phyloP scores from a whole-genome alignment of 257 asterid genomes.

The Fraxinus americana region DNA sequence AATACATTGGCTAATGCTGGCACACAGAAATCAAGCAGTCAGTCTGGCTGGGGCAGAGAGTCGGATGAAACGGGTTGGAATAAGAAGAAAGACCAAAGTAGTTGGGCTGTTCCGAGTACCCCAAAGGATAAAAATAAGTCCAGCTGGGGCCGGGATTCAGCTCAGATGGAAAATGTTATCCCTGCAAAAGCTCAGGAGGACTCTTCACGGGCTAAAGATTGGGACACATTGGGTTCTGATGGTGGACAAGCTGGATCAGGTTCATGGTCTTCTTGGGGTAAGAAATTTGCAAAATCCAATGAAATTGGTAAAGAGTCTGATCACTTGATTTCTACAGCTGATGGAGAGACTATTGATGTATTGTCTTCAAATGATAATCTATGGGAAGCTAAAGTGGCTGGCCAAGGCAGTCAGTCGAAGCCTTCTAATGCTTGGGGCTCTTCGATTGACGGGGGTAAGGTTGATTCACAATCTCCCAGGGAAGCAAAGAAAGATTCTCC shows the following conservation, averaged over 20 bases:
- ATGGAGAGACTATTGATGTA: slow-evolving; percentile 13
- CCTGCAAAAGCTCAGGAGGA: slow-evolving; percentile 28
- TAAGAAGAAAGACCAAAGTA: neutral
- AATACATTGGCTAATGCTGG: slow-evolving; percentile 2
- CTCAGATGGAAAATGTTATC: slow-evolving; percentile 17
- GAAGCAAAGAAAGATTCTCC: slow-evolving; percentile 32
- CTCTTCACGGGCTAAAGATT: slow-evolving; percentile 26
- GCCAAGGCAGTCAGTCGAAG: slow-evolving; percentile 30
- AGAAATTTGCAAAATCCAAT: slow-evolving; percentile 23
- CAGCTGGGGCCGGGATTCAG: slow-evolving; percentile 34
- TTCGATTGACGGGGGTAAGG: slow-evolving; percentile 45
- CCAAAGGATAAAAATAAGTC: slow-evolving; percentile 23
- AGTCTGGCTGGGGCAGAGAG: slow-evolving; percentile 1
- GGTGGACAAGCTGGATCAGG: slow-evolving; percentile 13
- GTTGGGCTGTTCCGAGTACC: slow-evolving; percentile 26
- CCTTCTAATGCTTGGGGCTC: slow-evolving; percentile 48
- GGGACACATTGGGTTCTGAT: slow-evolving; percentile 29
- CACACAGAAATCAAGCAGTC: neutral
- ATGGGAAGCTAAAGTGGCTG: slow-evolving; percentile 39
- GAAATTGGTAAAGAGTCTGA: slow-evolving; percentile 12
- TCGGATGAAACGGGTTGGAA: slow-evolving; percentile 10
- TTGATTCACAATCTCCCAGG: slow-evolving; percentile 26
- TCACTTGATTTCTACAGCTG: slow-evolving; percentile 7
- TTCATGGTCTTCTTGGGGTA: slow-evolving; percentile 37
- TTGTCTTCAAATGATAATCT: slow-evolving; percentile 17